These are phyloP conservation scores for Trichophyton rubrum DNA, from an alignment of 2,329 filamentous ascomycete genomes.

Conservation along the genomic window DNA sequence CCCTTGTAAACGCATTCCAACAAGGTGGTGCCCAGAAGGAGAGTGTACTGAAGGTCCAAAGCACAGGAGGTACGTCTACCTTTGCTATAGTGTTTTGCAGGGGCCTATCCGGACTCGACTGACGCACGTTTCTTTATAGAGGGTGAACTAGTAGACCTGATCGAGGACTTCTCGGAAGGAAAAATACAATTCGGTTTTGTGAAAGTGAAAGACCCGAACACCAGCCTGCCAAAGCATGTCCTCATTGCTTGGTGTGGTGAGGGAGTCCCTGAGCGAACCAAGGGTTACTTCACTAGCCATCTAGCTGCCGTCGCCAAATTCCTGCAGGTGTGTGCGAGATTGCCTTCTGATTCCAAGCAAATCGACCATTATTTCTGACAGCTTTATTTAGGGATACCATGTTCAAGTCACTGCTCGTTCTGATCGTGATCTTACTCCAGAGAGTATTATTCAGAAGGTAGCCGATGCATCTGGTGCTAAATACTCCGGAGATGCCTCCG, in stretches of 20 bases:
- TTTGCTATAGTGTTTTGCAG: neutral
- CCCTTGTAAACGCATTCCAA: constrained; percentile 86
- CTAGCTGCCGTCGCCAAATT: constrained; percentile 78
- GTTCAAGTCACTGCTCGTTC: constrained; percentile 94
- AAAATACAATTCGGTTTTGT: constrained; percentile 94
- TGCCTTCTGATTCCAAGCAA: neutral
- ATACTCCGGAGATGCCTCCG: constrained; percentile 61
- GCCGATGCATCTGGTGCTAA: constrained; percentile 89
- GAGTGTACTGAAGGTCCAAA: constrained; percentile 88
- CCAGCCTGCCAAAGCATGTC: constrained; percentile 75
- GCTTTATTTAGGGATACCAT: constrained; percentile 61
- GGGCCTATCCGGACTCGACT: neutral
- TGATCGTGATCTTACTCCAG: constrained; percentile 74
- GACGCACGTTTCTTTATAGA: constrained; percentile 43
- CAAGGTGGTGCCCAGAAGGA: constrained; percentile 69
- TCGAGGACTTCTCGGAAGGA: constrained; percentile 94
- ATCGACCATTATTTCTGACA: constrained; percentile 7
- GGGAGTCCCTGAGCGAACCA: constrained; percentile 94
- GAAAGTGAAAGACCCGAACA: constrained; percentile 93
- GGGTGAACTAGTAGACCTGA: constrained; percentile 76
- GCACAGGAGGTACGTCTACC: constrained; percentile 59
- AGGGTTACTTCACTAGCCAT: constrained; percentile 97
- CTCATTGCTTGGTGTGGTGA: constrained; percentile 95
- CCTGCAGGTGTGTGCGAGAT: constrained; percentile 51
- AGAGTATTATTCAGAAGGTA: constrained; percentile 83